Conservation (phyloP, 2,329 filamentous ascomycete species). For the Fusarium chuoi region DNA sequence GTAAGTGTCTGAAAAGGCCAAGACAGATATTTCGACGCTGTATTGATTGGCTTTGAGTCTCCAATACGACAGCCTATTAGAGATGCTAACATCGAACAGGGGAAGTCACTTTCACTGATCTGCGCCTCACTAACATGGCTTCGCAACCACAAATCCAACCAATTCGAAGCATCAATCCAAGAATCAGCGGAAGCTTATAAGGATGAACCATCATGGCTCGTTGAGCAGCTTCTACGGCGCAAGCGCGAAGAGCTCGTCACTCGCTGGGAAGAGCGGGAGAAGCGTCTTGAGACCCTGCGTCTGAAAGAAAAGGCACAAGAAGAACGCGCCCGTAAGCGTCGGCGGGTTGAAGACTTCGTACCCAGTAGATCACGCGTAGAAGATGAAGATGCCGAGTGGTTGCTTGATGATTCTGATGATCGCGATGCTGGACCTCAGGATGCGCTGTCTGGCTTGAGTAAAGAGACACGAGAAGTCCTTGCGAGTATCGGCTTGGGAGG, state of each 20-base stretch:
- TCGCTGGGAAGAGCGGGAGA: slow-evolving; percentile 78
- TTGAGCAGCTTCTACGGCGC: slow-evolving; percentile 77
- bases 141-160: slow-evolving; percentile 77
- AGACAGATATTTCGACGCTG: too few species aligned
- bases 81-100: slow-evolving; percentile 56
- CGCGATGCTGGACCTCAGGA: slow-evolving; percentile 47
- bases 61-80: background rate
- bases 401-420: slow-evolving; percentile 77
- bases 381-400: slow-evolving; percentile 75
- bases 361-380: slow-evolving; percentile 42
- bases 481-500: slow-evolving; percentile 67
- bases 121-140: slow-evolving; percentile 92
- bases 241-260: slow-evolving; percentile 73
- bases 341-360: slow-evolving; percentile 52
- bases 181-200: slow-evolving; percentile 57
- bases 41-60: background rate
- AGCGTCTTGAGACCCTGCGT: slow-evolving; percentile 72
- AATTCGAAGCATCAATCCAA: slow-evolving; percentile 64
- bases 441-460: slow-evolving; percentile 70
- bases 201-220: slow-evolving; percentile 86
- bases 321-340: slow-evolving; percentile 58
- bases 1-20: slow-evolving; percentile 48
- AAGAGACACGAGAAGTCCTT: slow-evolving; percentile 79
- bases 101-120: slow-evolving; percentile 92
- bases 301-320: slow-evolving; percentile 70